Base-by-base conservation (phyloP, 257 asterid species). In the Solanum clarkiae region DNA sequence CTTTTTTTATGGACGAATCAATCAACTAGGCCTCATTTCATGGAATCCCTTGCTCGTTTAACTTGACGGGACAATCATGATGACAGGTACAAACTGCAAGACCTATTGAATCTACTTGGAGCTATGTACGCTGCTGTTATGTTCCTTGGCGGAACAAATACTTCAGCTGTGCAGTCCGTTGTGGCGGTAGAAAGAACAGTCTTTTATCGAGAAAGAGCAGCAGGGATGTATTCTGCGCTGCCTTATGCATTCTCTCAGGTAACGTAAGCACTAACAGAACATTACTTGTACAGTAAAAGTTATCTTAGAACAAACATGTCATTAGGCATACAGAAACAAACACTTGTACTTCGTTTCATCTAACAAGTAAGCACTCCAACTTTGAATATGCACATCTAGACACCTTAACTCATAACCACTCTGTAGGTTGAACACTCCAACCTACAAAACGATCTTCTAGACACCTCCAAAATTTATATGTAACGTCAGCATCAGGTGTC, bases 191-290 rank as follows among this genome's bases (percentile, higher is more conserved):
- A 85, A 82, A 85, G 90, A 74, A 87, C 81, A 22, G 81, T 74
- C n/a, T 74, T 45, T 47, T 74, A 74, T 74, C 59, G 81, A 47
- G 81, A 74, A 74, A 74, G 59, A 74, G 81, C 59, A 22, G 81
- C 81, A 13, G 81, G 81, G 59, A 74, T 74, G 81, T 74, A 74
- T 74, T 74, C 57, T 22, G 42, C 59, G 2, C 40, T 74, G n/a
- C 81, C 81, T 45, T 74, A 74, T 22, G 98, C 98, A 69, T 93
- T 94, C 80, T 91, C 97, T 75, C 90, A 88, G 90, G 90, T 88
- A 88, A 56, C 47, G 2, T 44, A 16, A 32, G 47, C 26, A 69
- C 8, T 49, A 69, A 68, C 77, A 8, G 24, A 69, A 68, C 26
- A 68, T 49, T 49, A 15, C 45, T 47, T 8, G 49, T 60, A 60